Base-by-base conservation (phyloP, 148 eudicot genomes). In the Rhododendron ovatum region DNA sequence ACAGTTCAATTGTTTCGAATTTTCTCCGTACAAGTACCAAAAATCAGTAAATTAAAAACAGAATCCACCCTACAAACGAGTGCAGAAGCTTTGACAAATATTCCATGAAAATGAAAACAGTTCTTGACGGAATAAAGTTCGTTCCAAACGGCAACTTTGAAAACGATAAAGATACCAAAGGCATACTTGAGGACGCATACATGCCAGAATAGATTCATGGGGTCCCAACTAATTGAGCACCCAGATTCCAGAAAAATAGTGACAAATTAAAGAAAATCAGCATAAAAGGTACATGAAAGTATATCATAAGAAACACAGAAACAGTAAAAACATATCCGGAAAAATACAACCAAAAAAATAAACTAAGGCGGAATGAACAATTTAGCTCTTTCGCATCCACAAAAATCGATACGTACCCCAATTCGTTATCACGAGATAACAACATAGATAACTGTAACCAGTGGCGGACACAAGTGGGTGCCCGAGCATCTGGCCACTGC, bases 151-250 rank as follows among this genome's bases (percentile, higher is more conserved):
- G n/a, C 11, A 41, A 33, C 35, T 82, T 22, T 53, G 7, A 79
- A 14, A 84, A 71, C 28, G 86, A 48, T 30, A 26, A 22, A 24
- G 59, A 81, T 78, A 80, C n/a, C 76, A 86, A 84, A 79, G 69
- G 71, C 67, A 74, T 84, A 73, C 59, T 39, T 57, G 33, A 83
- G 17, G 35, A 63, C 17, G 65, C 77, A 43, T 26, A 75, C 43
- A 75, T 73, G 51, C 50, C 30, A 48, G 77, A 61, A 85, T 33
- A 86, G 43, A 13, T 48, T 63, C 39, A 37, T 45, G 55, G 55
- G 63, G 37, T 22, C 79, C 80, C 78, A 67, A 53, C 57, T 77
- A 17, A 76, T 47, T 77, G 39, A 69, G 90, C 43, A 86, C 84
- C 84, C 82, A 84, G 86, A 84, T 76, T 81, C 78, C 84, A 48